These are phyloP conservation scores for Daldinia eschscholtzii DNA, from an alignment of 2,329 filamentous ascomycete genomes.

Conservation along the genomic window DNA sequence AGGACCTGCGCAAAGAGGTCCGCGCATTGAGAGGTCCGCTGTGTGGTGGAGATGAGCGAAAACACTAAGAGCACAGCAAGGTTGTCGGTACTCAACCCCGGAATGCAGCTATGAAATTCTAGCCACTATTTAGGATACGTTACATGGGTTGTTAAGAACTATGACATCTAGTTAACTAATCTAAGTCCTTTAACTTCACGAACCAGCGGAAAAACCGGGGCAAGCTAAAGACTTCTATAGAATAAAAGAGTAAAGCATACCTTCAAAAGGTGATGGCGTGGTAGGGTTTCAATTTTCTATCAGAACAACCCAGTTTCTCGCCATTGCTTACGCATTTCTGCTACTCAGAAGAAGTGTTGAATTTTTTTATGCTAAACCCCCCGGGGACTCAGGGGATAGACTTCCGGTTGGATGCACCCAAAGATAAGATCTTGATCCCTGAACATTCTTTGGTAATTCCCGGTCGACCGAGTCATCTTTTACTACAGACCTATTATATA, in stretches of 20 bases:
- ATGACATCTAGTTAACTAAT: neutral
- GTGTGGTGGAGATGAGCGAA: constrained; percentile 15
- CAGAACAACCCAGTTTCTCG: neutral
- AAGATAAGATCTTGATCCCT: constrained; percentile 11
- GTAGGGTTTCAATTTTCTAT: neutral
- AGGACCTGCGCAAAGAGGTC: constrained; percentile 18
- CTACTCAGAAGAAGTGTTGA: neutral
- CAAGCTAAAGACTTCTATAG: neutral
- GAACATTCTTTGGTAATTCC: neutral
- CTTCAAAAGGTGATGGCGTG: neutral
- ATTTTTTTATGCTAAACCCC: constrained; percentile 1
- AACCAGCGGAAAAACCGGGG: neutral
- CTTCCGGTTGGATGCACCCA: neutral
- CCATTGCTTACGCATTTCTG: constrained; percentile 1
- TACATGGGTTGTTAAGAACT: constrained; percentile 5
- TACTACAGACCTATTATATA: neutral
- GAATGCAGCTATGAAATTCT: constrained; percentile 15
- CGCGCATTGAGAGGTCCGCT: neutral
- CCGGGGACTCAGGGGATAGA: neutral
- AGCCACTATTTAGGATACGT: constrained; percentile 14
- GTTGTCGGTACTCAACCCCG: constrained; percentile 18
- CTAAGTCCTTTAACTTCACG: neutral
- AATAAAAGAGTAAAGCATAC: neutral
- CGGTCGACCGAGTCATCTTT: neutral
- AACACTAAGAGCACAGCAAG: constrained; percentile 6